These are phyloP conservation scores for Chrysoporthe cubensis DNA, from an alignment of 2,329 filamentous ascomycete species.

Conservation along the genomic window DNA sequence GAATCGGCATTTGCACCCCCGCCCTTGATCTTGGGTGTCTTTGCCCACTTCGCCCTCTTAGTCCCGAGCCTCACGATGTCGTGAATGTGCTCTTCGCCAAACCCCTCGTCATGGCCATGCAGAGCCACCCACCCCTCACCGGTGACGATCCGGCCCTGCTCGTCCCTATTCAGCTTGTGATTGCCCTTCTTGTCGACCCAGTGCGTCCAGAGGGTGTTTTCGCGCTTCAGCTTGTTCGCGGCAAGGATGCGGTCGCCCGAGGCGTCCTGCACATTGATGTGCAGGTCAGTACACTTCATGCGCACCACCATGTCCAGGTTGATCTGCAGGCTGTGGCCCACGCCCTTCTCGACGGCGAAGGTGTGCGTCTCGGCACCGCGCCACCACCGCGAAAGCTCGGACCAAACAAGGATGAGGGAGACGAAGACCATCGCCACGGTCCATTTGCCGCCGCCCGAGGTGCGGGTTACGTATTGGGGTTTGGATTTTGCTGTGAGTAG, in stretches of 20 bases:
- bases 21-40: conserved; percentile 71
- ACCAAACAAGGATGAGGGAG: conserved; percentile 74
- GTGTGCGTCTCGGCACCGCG: conserved; percentile 81
- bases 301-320: conserved; percentile 92
- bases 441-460: conserved; percentile 89
- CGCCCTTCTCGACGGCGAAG: conserved; percentile 90
- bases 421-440: conserved; percentile 80
- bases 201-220: conserved; percentile 78
- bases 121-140: conserved; percentile 60
- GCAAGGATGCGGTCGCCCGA: conserved; percentile 90
- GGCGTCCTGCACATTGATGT: conserved; percentile 96
- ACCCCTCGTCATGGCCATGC: conserved; percentile 63
- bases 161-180: conserved; percentile 62
- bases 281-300: conserved; percentile 87
- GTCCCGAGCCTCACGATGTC: conserved; percentile 79
- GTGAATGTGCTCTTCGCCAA: conserved; percentile 82
- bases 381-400: conserved; percentile 84
- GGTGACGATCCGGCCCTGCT: conserved; percentile 57
- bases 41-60: conserved; percentile 69
- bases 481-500: conserved; percentile 83
- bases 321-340: conserved; percentile 86
- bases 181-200: conserved; percentile 76
- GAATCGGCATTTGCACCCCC: conserved; percentile 58
- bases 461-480: conserved; percentile 85
- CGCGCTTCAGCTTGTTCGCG: conserved; percentile 71